Base-by-base conservation (phyloP, 495 filamentous ascomycete species). In the Barbatosphaeria neglecta region DNA sequence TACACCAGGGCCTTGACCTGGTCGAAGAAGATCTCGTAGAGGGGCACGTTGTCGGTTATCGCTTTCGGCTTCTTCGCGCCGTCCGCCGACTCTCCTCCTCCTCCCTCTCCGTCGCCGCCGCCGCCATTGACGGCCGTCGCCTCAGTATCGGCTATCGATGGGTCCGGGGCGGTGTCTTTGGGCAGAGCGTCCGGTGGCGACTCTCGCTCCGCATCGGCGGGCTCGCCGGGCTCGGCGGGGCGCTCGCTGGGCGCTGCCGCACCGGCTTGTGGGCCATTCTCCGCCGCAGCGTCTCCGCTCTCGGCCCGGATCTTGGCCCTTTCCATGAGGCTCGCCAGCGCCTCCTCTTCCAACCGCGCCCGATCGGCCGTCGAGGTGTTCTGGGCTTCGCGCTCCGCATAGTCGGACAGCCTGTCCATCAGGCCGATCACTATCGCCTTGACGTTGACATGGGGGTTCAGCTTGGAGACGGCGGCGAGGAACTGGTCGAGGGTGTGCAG, bases 401-500 rank as follows among this genome's bases (percentile, higher is more conserved):
- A 98, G 22, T 87, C 80, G 10, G 90, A 95, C 20, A 98, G 68
- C 23, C 92, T 81, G 58, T 98, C 89, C 92, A 98, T 98, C 48
- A 98, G 69, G 33, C 89, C 93, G 61, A 96, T 96, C 19, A 98
- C 90, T 25, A 98, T 98, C 38, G 87, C 90, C 68, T 97, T 98
- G 60, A 97, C 75, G 54, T 98, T 94, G 50, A 98, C 92, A 63
- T 95, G 84, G 2, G 88, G 92, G 53, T 97, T 94, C 38, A 98
- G 74, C 48, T 89, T 72, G 19, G 90, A 85, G 24, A 93, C 93
- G 3, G 90, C 90, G 22, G 83, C 89, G 23, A 98, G 77, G 53
- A 98, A 81, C 57, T 94, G 83, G 58, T 98, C 93, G 13, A 98
- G 75, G 0, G 92, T 97, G 58, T 97, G 89, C 11, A 98, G 78